Evolutionary conservation across 257 asterid species (phyloP).

Genomic region (Cinchona pubescens): DNA sequence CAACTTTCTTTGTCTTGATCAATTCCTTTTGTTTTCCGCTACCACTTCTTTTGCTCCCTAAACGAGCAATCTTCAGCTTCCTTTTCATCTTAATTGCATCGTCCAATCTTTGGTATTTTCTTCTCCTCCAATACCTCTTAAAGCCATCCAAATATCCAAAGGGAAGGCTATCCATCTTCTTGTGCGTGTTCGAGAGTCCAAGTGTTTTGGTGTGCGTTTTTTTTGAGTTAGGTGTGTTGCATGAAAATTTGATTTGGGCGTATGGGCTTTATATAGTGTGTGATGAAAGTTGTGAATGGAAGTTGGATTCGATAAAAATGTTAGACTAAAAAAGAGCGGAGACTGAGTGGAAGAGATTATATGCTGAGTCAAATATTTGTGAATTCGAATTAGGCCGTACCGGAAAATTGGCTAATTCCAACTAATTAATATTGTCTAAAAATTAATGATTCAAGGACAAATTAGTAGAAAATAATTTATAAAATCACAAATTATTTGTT

Average conservation of each 20-base stretch:
- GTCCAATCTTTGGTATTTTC: constrained; percentile 23
- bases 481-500: too few species aligned
- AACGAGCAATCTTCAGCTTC: constrained; percentile 15
- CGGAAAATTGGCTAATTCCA: background rate
- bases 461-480: too few species aligned
- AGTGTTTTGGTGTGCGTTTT: background rate
- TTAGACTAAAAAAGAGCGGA: background rate
- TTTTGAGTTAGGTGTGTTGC: background rate
- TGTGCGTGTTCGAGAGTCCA: background rate
- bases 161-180: constrained; percentile 20
- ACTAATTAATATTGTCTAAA: background rate
- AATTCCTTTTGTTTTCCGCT: background rate
- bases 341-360: background rate
- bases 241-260: background rate
- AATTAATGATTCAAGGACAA: background rate
- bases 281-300: background rate
- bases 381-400: background rate
- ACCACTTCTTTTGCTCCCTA: constrained; percentile 9
- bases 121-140: constrained; percentile 26
- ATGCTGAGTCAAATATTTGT: background rate
- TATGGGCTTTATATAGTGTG: background rate
- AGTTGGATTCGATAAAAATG: background rate
- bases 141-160: constrained; percentile 16
- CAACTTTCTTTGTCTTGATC: constrained; percentile 3
- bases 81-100: constrained; percentile 12